Conservation (phyloP, 2,329 filamentous ascomycete genomes). For the Alternaria hordeiaustralica region DNA sequence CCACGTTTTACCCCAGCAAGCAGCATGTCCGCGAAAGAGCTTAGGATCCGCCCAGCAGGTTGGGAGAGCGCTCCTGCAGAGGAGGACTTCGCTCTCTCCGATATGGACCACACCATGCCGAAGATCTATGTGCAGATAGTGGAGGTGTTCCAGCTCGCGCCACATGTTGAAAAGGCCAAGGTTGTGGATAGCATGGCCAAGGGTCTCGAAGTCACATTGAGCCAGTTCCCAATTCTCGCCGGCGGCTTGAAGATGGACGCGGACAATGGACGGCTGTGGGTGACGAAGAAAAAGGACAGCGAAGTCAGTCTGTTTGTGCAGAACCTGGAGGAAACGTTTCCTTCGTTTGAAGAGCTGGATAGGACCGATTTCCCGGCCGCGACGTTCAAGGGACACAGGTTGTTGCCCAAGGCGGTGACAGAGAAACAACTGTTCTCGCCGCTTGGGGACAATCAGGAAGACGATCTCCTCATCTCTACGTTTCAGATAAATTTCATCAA, state of each 20-base stretch:
- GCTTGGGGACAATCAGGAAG: not conserved
- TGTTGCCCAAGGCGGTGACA: not conserved
- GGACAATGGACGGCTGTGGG: slow-evolving; percentile 19
- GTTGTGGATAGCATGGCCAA: slow-evolving; percentile 17
- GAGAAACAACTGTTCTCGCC: slow-evolving; percentile 1
- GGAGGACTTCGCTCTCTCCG: not conserved
- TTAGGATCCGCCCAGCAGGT: not conserved
- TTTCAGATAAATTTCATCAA: slow-evolving; percentile 38
- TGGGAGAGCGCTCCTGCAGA: not conserved
- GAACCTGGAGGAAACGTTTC: slow-evolving; percentile 16
- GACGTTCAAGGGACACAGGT: not conserved
- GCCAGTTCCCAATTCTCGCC: slow-evolving; percentile 20
- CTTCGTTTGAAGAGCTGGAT: slow-evolving; percentile 20
- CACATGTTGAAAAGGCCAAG: slow-evolving; percentile 3
- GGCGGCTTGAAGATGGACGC: slow-evolving; percentile 20
- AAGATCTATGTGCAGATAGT: slow-evolving; percentile 26
- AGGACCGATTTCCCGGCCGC: slow-evolving; percentile 16
- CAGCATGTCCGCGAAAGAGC: not conserved
- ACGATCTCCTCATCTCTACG: slow-evolving; percentile 12
- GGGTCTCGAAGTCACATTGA: slow-evolving; percentile 21
- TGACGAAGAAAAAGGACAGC: slow-evolving; percentile 17
- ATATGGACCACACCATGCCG: slow-evolving; percentile 19
- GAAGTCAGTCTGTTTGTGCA: slow-evolving; percentile 19
- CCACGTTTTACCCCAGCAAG: not conserved
- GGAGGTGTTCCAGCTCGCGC: slow-evolving; percentile 20